These are phyloP conservation scores for Rubus parviflorus DNA, from an alignment of 306 rosid species.

Conservation along the genomic window DNA sequence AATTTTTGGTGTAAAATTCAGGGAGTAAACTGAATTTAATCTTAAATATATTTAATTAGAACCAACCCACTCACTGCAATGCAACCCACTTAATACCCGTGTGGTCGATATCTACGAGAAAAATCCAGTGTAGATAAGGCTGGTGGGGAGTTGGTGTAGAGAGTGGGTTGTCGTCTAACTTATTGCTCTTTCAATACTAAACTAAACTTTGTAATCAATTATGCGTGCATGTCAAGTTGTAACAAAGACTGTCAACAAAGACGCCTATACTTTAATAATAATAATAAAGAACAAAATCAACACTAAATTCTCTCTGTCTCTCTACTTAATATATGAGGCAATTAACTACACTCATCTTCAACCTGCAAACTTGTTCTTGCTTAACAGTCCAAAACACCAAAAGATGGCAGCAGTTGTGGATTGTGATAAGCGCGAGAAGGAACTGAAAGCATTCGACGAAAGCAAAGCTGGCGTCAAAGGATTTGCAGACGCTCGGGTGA, in stretches of 20 bases:
- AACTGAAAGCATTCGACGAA: conserved; percentile 53
- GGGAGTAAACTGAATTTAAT: too few species aligned
- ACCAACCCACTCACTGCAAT: background rate
- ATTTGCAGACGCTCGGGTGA: conserved; percentile 52
- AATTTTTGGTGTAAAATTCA: too few species aligned
- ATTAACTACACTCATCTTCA: background rate
- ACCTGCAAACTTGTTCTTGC: background rate
- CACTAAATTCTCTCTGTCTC: background rate
- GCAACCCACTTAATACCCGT: background rate
- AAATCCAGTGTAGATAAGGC: background rate
- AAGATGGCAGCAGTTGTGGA: background rate
- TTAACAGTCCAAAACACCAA: background rate
- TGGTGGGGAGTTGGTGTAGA: conserved; percentile 5
- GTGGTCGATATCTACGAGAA: too few species aligned
- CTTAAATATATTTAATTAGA: background rate
- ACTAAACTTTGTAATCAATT: background rate
- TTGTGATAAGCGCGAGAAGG: conserved; percentile 41
- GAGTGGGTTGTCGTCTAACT: background rate
- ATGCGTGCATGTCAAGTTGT: too few species aligned
- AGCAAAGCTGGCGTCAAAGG: conserved; percentile 73
- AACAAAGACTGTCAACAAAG: too few species aligned
- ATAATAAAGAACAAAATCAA: background rate
- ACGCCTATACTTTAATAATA: background rate
- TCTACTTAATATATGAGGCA: background rate
- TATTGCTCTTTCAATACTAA: background rate